Conservation (phyloP, 805 yeast genomes). For the Pichia occidentalis region DNA sequence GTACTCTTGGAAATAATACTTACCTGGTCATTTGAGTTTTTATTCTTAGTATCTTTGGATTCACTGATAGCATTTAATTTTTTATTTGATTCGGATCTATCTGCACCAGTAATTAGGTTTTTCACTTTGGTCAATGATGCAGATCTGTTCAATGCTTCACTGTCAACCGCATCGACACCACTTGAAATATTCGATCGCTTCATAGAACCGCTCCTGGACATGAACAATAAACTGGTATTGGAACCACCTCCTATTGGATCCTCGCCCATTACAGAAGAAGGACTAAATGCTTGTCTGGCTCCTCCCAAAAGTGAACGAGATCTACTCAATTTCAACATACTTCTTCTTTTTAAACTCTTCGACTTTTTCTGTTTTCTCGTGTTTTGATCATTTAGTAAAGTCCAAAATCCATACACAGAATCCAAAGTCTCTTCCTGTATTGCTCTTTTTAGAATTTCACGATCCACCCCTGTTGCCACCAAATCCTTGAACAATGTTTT, state of each 20-base stretch:
- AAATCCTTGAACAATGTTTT: conserved; percentile 53
- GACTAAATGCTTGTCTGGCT: conserved; percentile 17
- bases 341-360: conserved; percentile 22
- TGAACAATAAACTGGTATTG: not conserved
- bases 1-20: conserved; percentile 4
- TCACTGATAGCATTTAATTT: too few species aligned
- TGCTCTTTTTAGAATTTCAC: conserved; percentile 50
- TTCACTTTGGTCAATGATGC: conserved; percentile 11
- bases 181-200: not conserved
- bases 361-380: conserved; percentile 35
- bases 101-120: conserved; percentile 1
- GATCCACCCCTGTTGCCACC: conserved; percentile 56
- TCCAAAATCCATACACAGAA: conserved; percentile 70
- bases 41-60: too few species aligned
- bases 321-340: conserved; percentile 24
- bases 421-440: conserved; percentile 59
- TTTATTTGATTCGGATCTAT: too few species aligned
- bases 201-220: conserved; percentile 1
- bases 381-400: conserved; percentile 52
- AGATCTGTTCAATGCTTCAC: conserved; percentile 3
- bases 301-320: conserved; percentile 23
- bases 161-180: not conserved
- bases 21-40: conserved; percentile 3
- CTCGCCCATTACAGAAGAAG: conserved; percentile 13
- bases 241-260: not conserved